Evolutionary conservation across 192 early-diverging fungal genomes (phyloP).

Genomic region (Coemansia biformis): DNA sequence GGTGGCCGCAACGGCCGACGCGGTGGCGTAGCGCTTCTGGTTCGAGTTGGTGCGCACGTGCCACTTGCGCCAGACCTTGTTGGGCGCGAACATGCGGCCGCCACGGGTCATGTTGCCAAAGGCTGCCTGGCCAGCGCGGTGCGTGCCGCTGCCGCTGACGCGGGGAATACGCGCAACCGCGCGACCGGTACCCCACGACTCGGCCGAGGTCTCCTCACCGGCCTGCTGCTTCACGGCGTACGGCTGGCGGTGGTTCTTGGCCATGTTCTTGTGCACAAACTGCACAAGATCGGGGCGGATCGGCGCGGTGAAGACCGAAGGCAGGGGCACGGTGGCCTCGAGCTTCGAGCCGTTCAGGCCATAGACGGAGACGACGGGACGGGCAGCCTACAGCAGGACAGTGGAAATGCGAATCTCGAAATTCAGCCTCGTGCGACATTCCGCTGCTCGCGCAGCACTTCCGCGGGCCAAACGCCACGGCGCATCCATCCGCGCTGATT

Average conservation of each 20-base stretch:
- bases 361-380: conserved; percentile 91
- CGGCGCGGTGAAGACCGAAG: conserved; percentile 91
- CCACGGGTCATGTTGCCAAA: conserved; percentile 99
- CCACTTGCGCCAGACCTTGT: conserved; percentile 99
- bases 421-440: not conserved
- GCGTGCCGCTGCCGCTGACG: conserved; percentile 92
- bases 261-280: conserved; percentile 95
- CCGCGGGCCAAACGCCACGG: too few relatives aligned
- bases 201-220: conserved; percentile 97
- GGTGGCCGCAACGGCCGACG: conserved; percentile 93
- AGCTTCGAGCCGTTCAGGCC: conserved; percentile 70
- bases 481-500: not conserved
- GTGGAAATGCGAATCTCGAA: not conserved
- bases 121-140: conserved; percentile 95
- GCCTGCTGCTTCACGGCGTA: conserved; percentile 94
- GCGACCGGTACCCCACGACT: conserved; percentile 97
- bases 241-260: conserved; percentile 98
- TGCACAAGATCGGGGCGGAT: conserved; percentile 95
- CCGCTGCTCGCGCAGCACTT: too few relatives aligned
- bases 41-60: conserved; percentile 98
- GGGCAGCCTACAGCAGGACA: conserved; percentile 42
- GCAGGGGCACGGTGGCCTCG: conserved; percentile 72
- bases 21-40: conserved; percentile 96
- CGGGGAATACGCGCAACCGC: conserved; percentile 99
- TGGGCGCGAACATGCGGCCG: conserved; percentile 99